Base-by-base conservation (phyloP, 225 moss, liverwort and hornwort species). In the Ulota crispa region DNA sequence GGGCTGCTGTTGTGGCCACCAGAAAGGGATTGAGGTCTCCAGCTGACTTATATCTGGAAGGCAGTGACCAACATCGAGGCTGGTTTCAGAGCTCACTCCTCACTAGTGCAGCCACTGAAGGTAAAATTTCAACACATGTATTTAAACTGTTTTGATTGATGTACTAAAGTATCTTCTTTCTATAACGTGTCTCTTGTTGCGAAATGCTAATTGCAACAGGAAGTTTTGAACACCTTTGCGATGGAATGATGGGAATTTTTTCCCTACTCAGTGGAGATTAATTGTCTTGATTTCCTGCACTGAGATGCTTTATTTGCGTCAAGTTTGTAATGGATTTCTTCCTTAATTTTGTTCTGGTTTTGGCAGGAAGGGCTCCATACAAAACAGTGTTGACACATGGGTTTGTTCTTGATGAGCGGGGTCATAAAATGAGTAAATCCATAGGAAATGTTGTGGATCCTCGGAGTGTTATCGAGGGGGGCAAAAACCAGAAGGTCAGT, bases 71-170 rank as follows among this genome's bases (percentile, higher is more conserved):
- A 82, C 98, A 98, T 86, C 91, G 98, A 71, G 98, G 98, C 82
- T 98, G 98, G 98, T 98, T 98, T 55, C 98, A 98, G 85, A 98
- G 98, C 76, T 98, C 98, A 52, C 98, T 98, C 28, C 95, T 98
- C 78, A 98, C 98, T 23, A 92, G 98, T 84, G 95, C 95, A 80
- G 95, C 98, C 28, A 90, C 98, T 53, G 90, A 92, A 92, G 96
- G 96, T 96, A 64, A 60, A 73, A 24, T 50, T 65, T 61, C 30
- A 55, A 24, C 18, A 27, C 43, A 78, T 70, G 31, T 8, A 1
- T 57, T 54, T 54, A 23, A 28, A 30, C 50, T 64, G 64, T 70
- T 36, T 20, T 64, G 57, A 45, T 61, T 55, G 7, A 77, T 80
- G n/a, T 9, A 68, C 53, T 32, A 34, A 66, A 63, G 16, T 57